Evolutionary conservation across 805 yeast species (phyloP), one percentile per base, ranked within the genome.

Genomic region (Cyberlindnera maritima): DNA sequence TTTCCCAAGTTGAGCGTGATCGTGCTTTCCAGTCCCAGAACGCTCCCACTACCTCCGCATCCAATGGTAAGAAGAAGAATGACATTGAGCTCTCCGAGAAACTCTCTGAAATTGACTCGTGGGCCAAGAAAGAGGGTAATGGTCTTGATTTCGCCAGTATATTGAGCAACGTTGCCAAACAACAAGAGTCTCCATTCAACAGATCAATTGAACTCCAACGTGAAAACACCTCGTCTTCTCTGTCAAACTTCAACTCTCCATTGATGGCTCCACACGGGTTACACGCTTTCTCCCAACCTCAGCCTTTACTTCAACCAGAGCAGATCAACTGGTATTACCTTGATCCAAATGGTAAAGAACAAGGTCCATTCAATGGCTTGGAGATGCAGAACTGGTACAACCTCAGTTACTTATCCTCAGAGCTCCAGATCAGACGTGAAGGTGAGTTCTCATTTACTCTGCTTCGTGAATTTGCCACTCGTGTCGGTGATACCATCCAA

Each of bases 301-400:
- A 47, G 23, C 49, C 47, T 28, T 28, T 50, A 12, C 40, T 74
- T 13, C 57, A 67, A 2, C 74, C 80, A 2, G 69, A 63, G 25
- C 63, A 70, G 43, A 71, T 82, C 54, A 67, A 73, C 41, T 88
- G 96, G 96, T 67, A 68, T 48, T 88, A 88, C 62, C 67, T 83
- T 45, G 96, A 88, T 62, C 81, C 88, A 0, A 63, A 73, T 35
- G 88, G 86, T 4, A 73, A 66, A 42, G 81, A 80, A 51, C 96
- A 88, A 61, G 96, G 96, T 19, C 96, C 96, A 3, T 88, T 88
- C 65, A 71, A 72, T 39, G 89, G 91, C 2, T 62, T 66, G 21
- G 66, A 76, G 65, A 88, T 88, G 96, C 91, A 86, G 53, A 79
- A 71, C 43, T 88, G 96, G 96, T 79, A 76, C 48, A 59, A 75